Evolutionary conservation across 768 basidiomycete species (phyloP).

Genomic region (Mycena crocata): DNA sequence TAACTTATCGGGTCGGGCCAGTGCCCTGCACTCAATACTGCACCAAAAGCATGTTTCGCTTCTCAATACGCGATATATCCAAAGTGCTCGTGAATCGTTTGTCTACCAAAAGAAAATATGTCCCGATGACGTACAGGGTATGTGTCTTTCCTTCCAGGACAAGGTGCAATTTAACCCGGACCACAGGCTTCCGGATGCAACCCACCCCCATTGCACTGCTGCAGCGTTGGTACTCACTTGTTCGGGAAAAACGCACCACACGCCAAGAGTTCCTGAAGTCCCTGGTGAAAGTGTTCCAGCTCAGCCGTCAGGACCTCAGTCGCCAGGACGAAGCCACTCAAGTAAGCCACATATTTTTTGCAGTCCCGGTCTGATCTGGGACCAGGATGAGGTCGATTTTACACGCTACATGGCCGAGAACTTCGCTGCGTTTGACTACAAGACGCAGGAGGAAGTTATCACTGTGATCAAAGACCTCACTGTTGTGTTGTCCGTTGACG

Average conservation of each 20-base stretch:
- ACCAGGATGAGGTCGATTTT: conserved; percentile 85
- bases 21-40: conserved; percentile 80
- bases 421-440: conserved; percentile 92
- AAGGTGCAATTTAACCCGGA: conserved; percentile 6
- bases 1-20: conserved; percentile 78
- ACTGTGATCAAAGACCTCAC: conserved; percentile 87
- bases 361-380: conserved; percentile 10
- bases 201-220: conserved; percentile 79
- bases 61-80: conserved; percentile 85
- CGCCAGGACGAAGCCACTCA: conserved; percentile 67
- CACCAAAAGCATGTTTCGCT: conserved; percentile 92
- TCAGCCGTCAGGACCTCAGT: conserved; percentile 69
- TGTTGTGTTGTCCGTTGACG: conserved; percentile 78
- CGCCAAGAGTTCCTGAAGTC: conserved; percentile 91
- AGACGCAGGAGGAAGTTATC: conserved; percentile 92
- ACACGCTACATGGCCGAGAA: conserved; percentile 96
- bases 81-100: conserved; percentile 85
- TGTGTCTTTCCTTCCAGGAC: conserved; percentile 16
- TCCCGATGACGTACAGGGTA: conserved; percentile 66
- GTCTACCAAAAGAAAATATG: conserved; percentile 79
- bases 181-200: conserved; percentile 72
- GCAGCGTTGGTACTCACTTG: conserved; percentile 90
- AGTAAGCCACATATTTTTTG: conserved; percentile 46
- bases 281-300: conserved; percentile 85
- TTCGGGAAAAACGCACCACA: conserved; percentile 89